A percentile compares a stretch with the other conserved stretches of the same genome.
These are phyloP conservation scores for Debaryomyces coudertii DNA, from an alignment of 1,139 yeast genomes.

Conservation along the genomic window DNA sequence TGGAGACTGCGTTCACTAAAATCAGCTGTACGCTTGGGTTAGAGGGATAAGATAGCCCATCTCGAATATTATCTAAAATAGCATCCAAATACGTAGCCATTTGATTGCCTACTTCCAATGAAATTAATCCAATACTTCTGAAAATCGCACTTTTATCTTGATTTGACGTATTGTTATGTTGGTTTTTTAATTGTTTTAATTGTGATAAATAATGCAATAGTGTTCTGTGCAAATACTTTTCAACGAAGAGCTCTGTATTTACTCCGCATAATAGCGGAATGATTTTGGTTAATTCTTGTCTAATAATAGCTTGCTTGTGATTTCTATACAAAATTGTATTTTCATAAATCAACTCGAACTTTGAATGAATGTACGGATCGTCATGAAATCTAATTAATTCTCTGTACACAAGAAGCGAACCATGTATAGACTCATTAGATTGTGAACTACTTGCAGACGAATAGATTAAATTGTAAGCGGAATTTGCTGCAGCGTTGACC, in stretches of 20 bases:
- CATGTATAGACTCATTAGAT: constrained; percentile 77
- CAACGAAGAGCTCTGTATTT: constrained; percentile 76
- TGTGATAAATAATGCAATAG: constrained; percentile 78
- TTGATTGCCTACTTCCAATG: constrained; percentile 81
- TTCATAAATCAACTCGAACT: constrained; percentile 78
- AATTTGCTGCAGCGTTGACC: constrained; percentile 20
- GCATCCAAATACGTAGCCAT: constrained; percentile 90
- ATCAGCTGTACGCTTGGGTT: constrained; percentile 47
- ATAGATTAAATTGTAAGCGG: constrained; percentile 31
- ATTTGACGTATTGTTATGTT: constrained; percentile 43
- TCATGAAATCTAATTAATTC: constrained; percentile 76
- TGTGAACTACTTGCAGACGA: constrained; percentile 27
- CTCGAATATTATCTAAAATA: constrained; percentile 79
- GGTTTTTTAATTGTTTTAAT: constrained; percentile 65
- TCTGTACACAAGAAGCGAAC: constrained; percentile 78
- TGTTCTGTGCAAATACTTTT: constrained; percentile 78
- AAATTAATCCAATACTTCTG: constrained; percentile 82
- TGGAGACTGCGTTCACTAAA: constrained; percentile 45
- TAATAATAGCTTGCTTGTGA: constrained; percentile 71
- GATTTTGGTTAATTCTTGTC: constrained; percentile 81
- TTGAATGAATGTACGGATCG: constrained; percentile 48
- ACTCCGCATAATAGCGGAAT: constrained; percentile 83
- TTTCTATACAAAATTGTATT: constrained; percentile 75
- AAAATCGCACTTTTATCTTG: constrained; percentile 77
- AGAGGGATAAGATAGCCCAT: constrained; percentile 62